Conservation (phyloP, 768 basidiomycete species). For the Collybiopsis confluens region DNA sequence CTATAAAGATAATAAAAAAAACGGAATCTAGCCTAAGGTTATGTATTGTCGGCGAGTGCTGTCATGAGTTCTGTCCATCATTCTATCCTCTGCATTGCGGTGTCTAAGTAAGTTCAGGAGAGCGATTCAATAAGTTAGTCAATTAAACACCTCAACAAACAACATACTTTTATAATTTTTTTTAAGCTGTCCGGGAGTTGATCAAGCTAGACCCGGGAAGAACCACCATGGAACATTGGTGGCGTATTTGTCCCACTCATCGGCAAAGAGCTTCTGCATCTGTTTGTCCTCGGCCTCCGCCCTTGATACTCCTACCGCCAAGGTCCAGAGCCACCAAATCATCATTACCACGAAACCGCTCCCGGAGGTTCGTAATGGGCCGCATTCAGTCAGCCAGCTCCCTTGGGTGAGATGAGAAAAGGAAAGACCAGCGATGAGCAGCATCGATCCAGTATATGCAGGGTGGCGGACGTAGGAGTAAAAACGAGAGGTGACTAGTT, state of each 20-base stretch:
- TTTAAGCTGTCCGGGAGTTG: neutral
- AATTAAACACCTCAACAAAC: too few species aligned
- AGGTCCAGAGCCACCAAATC: slow-evolving; percentile 40
- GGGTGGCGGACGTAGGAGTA: slow-evolving; percentile 54
- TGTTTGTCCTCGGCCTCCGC: slow-evolving; percentile 45
- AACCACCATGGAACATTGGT: slow-evolving; percentile 41
- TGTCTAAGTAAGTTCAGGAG: too few species aligned
- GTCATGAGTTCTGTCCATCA: too few species aligned
- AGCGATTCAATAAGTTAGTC: too few species aligned
- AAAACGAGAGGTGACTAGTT: slow-evolving; percentile 44
- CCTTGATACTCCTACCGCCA: slow-evolving; percentile 38
- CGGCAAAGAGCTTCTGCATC: slow-evolving; percentile 37
- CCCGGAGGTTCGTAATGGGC: slow-evolving; percentile 20
- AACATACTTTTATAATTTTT: neutral
- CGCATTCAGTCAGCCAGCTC: slow-evolving; percentile 38
- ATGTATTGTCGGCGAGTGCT: too few species aligned
- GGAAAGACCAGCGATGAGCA: slow-evolving; percentile 42
- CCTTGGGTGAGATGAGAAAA: slow-evolving; percentile 43
- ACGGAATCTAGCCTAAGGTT: too few species aligned
- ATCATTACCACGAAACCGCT: slow-evolving; percentile 23
- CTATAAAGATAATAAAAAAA: too few species aligned
- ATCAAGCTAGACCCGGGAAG: slow-evolving; percentile 33
- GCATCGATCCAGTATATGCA: slow-evolving; percentile 49
- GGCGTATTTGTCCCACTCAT: slow-evolving; percentile 44
- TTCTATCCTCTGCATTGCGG: too few species aligned